Percentiles rank a stretch among this genome's conserved stretches.
Evolutionary conservation across 2,329 filamentous ascomycete genomes (phyloP).

Genomic region (Hypomyces rosellus): DNA sequence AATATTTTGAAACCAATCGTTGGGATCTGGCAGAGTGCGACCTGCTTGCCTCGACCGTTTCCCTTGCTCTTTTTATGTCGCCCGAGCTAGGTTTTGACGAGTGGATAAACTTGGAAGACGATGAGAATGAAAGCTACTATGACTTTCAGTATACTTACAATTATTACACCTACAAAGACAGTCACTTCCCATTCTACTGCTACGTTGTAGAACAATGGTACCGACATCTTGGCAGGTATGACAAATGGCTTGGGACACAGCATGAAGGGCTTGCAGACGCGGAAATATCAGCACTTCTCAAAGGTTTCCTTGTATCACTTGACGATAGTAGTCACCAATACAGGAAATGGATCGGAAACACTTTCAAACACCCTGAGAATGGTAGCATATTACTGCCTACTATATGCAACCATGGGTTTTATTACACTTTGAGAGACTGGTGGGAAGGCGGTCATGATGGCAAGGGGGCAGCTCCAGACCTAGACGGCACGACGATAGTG

Average conservation of each 20-base stretch:
- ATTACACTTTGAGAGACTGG: constrained; percentile 3
- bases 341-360: not conserved
- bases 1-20: not conserved
- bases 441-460: not conserved
- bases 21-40: not conserved
- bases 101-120: not conserved
- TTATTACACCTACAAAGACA: too few relatives aligned
- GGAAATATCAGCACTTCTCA: not conserved
- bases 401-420: not conserved
- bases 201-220: not conserved
- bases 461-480: not conserved
- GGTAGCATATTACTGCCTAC: not conserved
- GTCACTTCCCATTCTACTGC: not conserved
- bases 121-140: too few relatives aligned
- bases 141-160: too few relatives aligned
- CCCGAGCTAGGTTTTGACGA: not conserved
- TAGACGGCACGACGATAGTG: too few relatives aligned
- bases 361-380: not conserved
- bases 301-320: constrained; percentile 1
- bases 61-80: not conserved
- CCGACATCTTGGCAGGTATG: not conserved
- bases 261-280: not conserved
- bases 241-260: not conserved
- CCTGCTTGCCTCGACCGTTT: not conserved
- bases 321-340: not conserved